phyloP scores from a whole-genome alignment of 176 grass and related monocot species.

The Luzula sylvatica region DNA sequence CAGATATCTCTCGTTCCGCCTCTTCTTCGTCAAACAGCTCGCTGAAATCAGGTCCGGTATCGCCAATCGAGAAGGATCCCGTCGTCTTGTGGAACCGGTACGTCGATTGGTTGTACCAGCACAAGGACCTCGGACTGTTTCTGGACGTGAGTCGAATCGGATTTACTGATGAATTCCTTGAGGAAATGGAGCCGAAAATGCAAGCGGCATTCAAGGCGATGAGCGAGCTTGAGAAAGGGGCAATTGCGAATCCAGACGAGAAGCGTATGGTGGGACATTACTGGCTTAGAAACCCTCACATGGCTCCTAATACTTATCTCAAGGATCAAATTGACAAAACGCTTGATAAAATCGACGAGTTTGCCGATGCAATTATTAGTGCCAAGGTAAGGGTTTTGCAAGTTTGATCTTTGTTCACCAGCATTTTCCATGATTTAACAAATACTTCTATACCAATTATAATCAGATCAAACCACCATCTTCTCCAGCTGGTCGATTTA shows the following conservation, averaged over 20 bases:
- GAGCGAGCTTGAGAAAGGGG: conserved; percentile 93
- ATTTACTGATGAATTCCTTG: conserved; percentile 78
- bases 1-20: conserved; percentile 54
- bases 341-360: conserved; percentile 60
- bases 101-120: conserved; percentile 94
- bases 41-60: conserved; percentile 8
- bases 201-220: conserved; percentile 64
- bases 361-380: conserved; percentile 66
- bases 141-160: conserved; percentile 95
- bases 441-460: conserved; percentile 13
- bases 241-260: conserved; percentile 94
- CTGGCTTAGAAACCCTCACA: conserved; percentile 71
- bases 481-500: conserved; percentile 71
- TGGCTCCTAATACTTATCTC: conserved; percentile 62
- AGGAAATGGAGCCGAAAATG: conserved; percentile 61
- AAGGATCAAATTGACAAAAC: conserved; percentile 68
- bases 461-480: conserved; percentile 87
- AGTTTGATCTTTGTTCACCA: not conserved
- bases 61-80: conserved; percentile 73
- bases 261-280: conserved; percentile 89
- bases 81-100: conserved; percentile 77
- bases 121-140: conserved; percentile 93
- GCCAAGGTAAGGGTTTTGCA: conserved; percentile 50
- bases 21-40: conserved; percentile 11
- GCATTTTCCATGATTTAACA: not conserved